These are phyloP conservation scores for Neurospora sp. DNA, from an alignment of 495 filamentous ascomycete species.

Conservation along the genomic window DNA sequence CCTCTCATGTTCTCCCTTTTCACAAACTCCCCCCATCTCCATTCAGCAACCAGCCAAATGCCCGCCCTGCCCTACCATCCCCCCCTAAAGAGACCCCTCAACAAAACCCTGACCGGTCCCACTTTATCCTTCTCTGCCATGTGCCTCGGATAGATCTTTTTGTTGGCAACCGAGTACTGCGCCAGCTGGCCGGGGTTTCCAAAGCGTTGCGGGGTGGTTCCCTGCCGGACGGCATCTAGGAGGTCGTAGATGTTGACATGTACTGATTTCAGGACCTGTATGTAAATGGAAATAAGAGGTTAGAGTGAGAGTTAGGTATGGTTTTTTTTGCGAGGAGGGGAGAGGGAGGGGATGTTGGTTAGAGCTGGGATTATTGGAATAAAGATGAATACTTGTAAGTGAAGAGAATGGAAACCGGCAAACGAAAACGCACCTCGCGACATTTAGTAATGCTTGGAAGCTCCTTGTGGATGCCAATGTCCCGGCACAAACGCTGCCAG, in stretches of 20 bases:
- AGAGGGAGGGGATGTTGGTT: not conserved
- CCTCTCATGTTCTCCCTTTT: not conserved
- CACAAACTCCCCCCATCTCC: not conserved
- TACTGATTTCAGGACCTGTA: slow-evolving; percentile 16
- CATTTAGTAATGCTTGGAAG: slow-evolving; percentile 26
- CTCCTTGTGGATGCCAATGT: slow-evolving; percentile 19
- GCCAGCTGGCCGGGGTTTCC: slow-evolving; percentile 8
- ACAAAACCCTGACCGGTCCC: slow-evolving; percentile 20
- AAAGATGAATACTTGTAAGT: not conserved
- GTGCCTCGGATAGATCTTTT: slow-evolving; percentile 11
- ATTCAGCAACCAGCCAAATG: not conserved
- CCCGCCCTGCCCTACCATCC: not conserved
- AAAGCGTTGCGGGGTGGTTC: slow-evolving; percentile 7
- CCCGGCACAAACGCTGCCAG: slow-evolving; percentile 26
- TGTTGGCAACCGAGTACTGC: slow-evolving; percentile 8
- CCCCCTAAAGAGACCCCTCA: not conserved
- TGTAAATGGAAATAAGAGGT: not conserved
- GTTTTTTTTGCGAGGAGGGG: not conserved
- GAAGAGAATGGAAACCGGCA: not conserved
- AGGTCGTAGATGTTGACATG: slow-evolving; percentile 32
- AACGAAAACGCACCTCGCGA: slow-evolving; percentile 16
- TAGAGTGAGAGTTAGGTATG: not conserved
- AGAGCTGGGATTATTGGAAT: not conserved
- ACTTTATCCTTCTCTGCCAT: slow-evolving; percentile 4
- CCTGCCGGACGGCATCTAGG: slow-evolving; percentile 13